Evolutionary conservation across 805 yeast species (phyloP).

Genomic region (Starmerella cellae): DNA sequence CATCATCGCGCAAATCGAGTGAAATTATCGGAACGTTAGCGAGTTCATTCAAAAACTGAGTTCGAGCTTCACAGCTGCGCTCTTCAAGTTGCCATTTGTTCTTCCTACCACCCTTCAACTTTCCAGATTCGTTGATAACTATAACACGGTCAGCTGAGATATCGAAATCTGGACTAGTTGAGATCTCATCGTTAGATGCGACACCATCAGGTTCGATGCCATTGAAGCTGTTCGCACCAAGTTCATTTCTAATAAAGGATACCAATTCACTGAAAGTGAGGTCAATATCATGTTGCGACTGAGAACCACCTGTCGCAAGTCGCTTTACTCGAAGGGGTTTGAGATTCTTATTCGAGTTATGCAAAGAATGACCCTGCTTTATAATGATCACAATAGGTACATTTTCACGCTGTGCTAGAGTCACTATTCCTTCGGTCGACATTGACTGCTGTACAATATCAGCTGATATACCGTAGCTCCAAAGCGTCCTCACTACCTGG

Average conservation of each 20-base stretch:
- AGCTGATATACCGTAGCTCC: constrained; percentile 70
- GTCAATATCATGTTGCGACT: constrained; percentile 46
- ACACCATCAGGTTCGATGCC: not conserved
- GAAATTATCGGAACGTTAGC: constrained; percentile 59
- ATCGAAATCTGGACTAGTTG: not conserved
- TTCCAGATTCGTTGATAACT: constrained; percentile 69
- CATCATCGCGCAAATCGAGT: constrained; percentile 71
- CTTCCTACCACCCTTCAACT: constrained; percentile 54
- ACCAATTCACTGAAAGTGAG: constrained; percentile 56
- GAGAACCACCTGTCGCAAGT: constrained; percentile 32
- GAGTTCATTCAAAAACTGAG: constrained; percentile 40
- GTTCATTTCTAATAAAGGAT: constrained; percentile 30
- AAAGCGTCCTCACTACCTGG: constrained; percentile 47
- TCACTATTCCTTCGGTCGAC: constrained; percentile 49
- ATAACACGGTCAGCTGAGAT: constrained; percentile 21
- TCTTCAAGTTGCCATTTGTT: constrained; percentile 74
- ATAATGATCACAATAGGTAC: constrained; percentile 66
- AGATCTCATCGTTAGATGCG: not conserved
- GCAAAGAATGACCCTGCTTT: constrained; percentile 45
- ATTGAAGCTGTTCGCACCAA: constrained; percentile 1
- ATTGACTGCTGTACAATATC: constrained; percentile 37
- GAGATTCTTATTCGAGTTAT: constrained; percentile 35
- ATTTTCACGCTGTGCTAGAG: constrained; percentile 53
- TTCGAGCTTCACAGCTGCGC: constrained; percentile 50
- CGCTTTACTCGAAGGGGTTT: constrained; percentile 67